Conservation (phyloP, 345 rosid species). For the Eutrema yunnanense region DNA sequence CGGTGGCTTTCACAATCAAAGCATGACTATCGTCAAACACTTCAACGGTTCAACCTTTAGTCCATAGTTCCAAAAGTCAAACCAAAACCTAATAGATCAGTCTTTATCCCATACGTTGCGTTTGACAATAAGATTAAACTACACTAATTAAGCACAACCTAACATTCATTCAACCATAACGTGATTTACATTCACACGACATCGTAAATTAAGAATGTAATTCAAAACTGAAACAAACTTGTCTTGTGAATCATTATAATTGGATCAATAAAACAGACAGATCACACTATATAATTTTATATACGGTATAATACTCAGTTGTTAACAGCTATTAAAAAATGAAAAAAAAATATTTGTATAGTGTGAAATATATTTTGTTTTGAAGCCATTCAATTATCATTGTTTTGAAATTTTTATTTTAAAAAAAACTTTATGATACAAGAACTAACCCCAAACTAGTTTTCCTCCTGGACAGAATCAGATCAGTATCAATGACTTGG, state of each 20-base stretch:
- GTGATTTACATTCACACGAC: neutral
- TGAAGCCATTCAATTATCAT: neutral
- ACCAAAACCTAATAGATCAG: neutral
- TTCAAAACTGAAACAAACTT: neutral
- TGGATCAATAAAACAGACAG: neutral
- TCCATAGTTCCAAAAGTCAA: constrained; percentile 19
- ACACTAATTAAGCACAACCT: neutral
- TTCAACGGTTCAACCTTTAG: neutral
- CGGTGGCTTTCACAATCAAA: constrained; percentile 19
- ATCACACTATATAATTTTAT: neutral
- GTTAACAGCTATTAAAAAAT: neutral
- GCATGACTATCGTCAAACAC: constrained; percentile 3
- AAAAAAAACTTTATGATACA: neutral
- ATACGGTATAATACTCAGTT: neutral
- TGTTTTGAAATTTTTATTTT: neutral
- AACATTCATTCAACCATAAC: constrained; percentile 1
- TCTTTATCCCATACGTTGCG: constrained; percentile 6
- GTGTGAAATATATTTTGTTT: too few species aligned
- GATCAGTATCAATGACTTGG: neutral
- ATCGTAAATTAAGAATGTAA: neutral
- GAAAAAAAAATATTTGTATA: too few species aligned
- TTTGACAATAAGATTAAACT: constrained; percentile 13
- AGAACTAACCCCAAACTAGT: neutral
- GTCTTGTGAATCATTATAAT: neutral
- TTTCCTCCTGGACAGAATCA: neutral